Evolutionary conservation across 2,329 filamentous ascomycete genomes (phyloP).

Genomic region (Trichoderma atrobrunneum): DNA sequence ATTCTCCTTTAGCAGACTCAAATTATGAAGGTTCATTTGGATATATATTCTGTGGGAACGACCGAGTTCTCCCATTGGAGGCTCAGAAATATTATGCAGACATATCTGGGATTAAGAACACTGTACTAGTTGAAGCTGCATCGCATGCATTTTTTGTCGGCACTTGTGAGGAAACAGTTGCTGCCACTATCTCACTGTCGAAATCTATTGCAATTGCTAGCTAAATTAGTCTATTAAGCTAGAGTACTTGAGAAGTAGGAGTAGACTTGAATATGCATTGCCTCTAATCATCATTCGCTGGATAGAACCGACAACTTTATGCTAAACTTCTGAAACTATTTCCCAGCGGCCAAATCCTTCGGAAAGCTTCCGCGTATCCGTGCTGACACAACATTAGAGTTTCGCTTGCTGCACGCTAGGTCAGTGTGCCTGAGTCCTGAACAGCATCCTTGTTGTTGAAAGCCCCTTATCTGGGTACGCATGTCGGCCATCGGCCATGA

Average conservation of each 20-base stretch:
- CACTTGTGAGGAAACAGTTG: background rate
- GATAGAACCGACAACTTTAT: background rate
- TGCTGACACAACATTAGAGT: background rate
- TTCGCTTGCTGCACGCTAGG: background rate
- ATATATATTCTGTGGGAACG: background rate
- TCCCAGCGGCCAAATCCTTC: background rate
- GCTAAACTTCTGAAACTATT: background rate
- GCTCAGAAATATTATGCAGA: background rate
- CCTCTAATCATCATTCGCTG: background rate
- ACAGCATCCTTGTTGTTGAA: background rate
- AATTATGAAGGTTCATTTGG: background rate
- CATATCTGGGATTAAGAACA: background rate
- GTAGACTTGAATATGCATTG: background rate
- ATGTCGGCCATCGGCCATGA: background rate
- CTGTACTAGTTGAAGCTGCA: background rate
- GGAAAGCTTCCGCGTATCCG: background rate
- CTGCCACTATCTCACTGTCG: background rate
- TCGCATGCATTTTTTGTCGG: background rate
- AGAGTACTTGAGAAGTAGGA: background rate
- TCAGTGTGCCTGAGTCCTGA: background rate
- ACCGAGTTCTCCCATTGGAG: background rate
- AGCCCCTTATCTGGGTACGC: background rate
- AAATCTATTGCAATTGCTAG: background rate
- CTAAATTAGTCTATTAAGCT: background rate
- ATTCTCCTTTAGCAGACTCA: background rate